These are phyloP conservation scores for Neodidymelliopsis sp. DNA, from an alignment of 2,329 filamentous ascomycete genomes.

Conservation along the genomic window DNA sequence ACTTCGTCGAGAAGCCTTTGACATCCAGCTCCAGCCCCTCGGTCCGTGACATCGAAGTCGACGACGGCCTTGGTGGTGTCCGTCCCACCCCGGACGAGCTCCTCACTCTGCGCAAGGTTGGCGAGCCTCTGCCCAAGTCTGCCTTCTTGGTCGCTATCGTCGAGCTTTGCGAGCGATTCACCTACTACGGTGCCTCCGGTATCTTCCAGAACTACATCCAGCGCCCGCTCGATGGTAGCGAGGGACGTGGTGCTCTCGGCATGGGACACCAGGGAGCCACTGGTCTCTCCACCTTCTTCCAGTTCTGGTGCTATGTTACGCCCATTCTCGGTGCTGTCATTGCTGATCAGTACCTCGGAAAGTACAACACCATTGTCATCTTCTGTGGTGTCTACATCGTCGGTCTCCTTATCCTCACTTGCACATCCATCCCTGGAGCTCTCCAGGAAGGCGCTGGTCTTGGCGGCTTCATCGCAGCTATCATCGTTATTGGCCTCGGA, in stretches of 20 bases:
- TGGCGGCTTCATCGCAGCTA: conserved; percentile 66
- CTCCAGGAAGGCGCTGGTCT: conserved; percentile 68
- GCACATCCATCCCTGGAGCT: conserved; percentile 69
- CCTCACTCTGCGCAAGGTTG: conserved; percentile 54
- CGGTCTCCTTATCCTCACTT: conserved; percentile 72
- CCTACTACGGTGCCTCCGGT: conserved; percentile 57
- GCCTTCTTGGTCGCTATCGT: conserved; percentile 59
- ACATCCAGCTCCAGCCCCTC: conserved; percentile 27
- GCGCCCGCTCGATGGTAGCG: conserved; percentile 46
- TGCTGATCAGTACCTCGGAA: conserved; percentile 74
- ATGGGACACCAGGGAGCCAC: conserved; percentile 56
- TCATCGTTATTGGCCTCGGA: conserved; percentile 74
- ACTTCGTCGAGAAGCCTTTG: conserved; percentile 18
- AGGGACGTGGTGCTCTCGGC: conserved; percentile 52
- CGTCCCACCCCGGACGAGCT: conserved; percentile 54
- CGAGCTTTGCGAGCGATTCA: conserved; percentile 59
- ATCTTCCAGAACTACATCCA: conserved; percentile 61
- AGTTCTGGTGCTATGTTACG: conserved; percentile 52
- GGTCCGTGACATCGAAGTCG: conserved; percentile 24
- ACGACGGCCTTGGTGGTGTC: conserved; percentile 42
- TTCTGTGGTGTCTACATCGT: conserved; percentile 70
- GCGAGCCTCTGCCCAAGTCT: conserved; percentile 55
- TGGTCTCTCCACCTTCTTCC: conserved; percentile 56
- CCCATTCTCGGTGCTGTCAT: conserved; percentile 59
- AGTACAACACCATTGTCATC: conserved; percentile 74